These are phyloP conservation scores for Tolypocladium cylindrosporum DNA, from an alignment of 2,329 filamentous ascomycete species.

Conservation along the genomic window DNA sequence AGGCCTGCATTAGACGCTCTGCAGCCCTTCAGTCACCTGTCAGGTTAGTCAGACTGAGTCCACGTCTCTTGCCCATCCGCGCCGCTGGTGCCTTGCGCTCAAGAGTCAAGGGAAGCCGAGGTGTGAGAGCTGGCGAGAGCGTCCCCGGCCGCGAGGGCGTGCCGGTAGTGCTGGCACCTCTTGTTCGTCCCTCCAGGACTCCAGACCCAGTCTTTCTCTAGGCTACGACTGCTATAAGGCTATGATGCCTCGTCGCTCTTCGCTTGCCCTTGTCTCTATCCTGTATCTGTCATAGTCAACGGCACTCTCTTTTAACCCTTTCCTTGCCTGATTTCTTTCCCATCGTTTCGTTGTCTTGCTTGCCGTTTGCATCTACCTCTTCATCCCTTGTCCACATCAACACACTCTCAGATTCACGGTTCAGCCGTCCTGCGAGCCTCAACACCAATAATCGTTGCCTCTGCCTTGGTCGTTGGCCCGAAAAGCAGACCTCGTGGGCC, in stretches of 20 bases:
- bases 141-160: not conserved
- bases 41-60: conserved; percentile 19
- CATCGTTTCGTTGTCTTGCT: conserved; percentile 5
- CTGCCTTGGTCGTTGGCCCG: not conserved
- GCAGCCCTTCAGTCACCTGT: conserved; percentile 19
- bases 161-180: not conserved
- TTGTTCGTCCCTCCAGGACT: not conserved
- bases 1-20: conserved; percentile 16
- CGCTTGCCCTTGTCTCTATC: conserved; percentile 15
- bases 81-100: conserved; percentile 18
- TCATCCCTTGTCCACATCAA: not conserved
- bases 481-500: not conserved
- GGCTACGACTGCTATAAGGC: conserved; percentile 36
- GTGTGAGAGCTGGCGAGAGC: not conserved
- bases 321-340: conserved; percentile 2
- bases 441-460: not conserved
- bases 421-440: not conserved
- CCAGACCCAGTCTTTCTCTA: not conserved
- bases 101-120: not conserved
- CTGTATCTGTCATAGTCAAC: conserved; percentile 9
- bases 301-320: conserved; percentile 8
- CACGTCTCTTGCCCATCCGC: conserved; percentile 9
- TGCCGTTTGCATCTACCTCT: not conserved
- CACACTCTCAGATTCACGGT: not conserved
- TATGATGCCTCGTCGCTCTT: conserved; percentile 34